Evolutionary conservation across 1,284 basidiomycete genomes (phyloP), one percentile per base, ranked within the genome.

Genomic region (Boletus albobrunnescens): DNA sequence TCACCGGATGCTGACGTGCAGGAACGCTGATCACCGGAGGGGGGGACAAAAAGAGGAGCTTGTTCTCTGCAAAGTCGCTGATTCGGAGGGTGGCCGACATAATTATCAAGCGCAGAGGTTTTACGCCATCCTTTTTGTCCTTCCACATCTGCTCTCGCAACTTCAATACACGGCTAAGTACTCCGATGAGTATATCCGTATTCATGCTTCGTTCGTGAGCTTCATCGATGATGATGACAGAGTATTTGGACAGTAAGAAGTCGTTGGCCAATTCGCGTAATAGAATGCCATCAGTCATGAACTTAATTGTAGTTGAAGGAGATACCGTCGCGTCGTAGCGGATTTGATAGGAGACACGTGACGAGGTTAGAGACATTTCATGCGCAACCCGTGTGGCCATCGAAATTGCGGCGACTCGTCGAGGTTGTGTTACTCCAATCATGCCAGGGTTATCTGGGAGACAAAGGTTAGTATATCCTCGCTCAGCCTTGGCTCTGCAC

Each of bases 211-310:
- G 75, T 67, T 99, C 96, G 69, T 99, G 96, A 1, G 96, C 96
- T 69, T 99, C 96, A 59, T 99, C 96, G 46, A 97, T 88, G 49
- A 99, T 87, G 54, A 99, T 82, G 27, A 96, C 88, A 20, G 91
- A 94, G 67, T 99, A 99, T 64, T 87, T 91, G 44, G 74, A 81
- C 14, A 99, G 75, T 26, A 97, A 67, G 63, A 99, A 95, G 64
- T 99, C 95, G 13, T 80, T 82, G 0, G 92, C 87, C 19, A 99
- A 76, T 67, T 99, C 96, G 48, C 96, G 85, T 11, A 99, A 74
- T 20, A 99, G 72, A 13, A 99, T 93, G 74, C 96, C 96, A 61
- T 99, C 96, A 2, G 96, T 99, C 95, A 99, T 99, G 75, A 99
- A 99, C 69, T 99, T 98, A 74, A 99, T 93, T 7, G 84, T 83